Conservation (phyloP, 2,329 filamentous ascomycete genomes). For the Arthrinium puccinioides region DNA sequence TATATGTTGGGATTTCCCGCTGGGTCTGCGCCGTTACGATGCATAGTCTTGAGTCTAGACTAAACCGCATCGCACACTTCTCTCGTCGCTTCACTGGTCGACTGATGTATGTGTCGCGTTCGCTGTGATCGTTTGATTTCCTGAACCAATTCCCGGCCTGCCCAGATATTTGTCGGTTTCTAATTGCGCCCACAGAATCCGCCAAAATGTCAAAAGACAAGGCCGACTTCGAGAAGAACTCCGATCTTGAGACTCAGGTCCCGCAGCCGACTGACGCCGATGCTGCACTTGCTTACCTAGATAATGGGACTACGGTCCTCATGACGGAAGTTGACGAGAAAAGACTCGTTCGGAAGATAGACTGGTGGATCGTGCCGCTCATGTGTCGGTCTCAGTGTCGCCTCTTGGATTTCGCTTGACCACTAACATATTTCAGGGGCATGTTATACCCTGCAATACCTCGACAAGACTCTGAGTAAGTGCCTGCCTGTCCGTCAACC, state of each 20-base stretch:
- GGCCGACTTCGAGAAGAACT: too few species aligned
- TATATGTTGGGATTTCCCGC: too few species aligned
- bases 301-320: constrained; percentile 8
- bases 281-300: constrained; percentile 15
- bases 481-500: not conserved
- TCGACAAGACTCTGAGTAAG: constrained; percentile 21
- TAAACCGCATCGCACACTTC: too few species aligned
- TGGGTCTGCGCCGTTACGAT: too few species aligned
- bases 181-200: not conserved
- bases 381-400: constrained; percentile 14
- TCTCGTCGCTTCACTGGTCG: too few species aligned
- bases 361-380: constrained; percentile 20
- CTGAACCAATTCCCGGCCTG: too few species aligned
- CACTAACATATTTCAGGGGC: constrained; percentile 12
- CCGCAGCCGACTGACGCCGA: constrained; percentile 11
- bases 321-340: constrained; percentile 17
- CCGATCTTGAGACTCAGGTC: constrained; percentile 1
- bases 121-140: too few species aligned
- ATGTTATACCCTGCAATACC: constrained; percentile 22
- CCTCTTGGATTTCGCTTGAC: not conserved
- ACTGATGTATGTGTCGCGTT: too few species aligned
- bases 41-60: too few species aligned
- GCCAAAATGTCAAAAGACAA: constrained; percentile 8
- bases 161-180: too few species aligned
- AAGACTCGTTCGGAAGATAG: constrained; percentile 19